A percentile compares a stretch with the other conserved stretches of the same genome.
Evolutionary conservation across 2,329 filamentous ascomycete genomes (phyloP).

Genomic region (Colletotrichum siamense): DNA sequence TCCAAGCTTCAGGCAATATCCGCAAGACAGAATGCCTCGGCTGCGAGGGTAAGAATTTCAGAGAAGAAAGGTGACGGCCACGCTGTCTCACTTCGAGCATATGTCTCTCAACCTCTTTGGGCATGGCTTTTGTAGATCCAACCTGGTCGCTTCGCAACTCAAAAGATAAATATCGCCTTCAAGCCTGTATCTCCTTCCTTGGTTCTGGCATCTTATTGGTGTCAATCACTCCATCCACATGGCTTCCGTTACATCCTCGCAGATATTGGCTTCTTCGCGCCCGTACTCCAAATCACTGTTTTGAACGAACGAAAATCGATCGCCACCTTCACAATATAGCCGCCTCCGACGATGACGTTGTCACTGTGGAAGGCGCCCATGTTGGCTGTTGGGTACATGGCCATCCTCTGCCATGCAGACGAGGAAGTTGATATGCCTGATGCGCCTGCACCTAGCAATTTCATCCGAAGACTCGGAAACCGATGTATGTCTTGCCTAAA

Average conservation of each 20-base stretch:
- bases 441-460: neutral
- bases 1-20: too few relatives aligned
- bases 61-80: too few relatives aligned
- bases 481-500: neutral
- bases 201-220: neutral
- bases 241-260: too few relatives aligned
- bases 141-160: neutral
- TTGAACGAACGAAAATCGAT: neutral
- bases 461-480: neutral
- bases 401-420: neutral
- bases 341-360: neutral
- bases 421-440: neutral
- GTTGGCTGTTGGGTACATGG: neutral
- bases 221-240: neutral
- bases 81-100: too few relatives aligned
- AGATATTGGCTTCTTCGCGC: neutral
- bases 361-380: neutral
- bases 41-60: too few relatives aligned
- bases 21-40: too few relatives aligned
- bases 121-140: neutral
- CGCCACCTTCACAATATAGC: neutral
- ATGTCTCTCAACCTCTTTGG: too few relatives aligned
- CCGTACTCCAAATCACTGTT: neutral
- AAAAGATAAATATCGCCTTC: neutral
- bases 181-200: neutral